Percentiles rank a stretch among this genome's conserved stretches.
phyloP scores from a whole-genome alignment of 2,329 filamentous ascomycete species.

The Epichloe baconii region DNA sequence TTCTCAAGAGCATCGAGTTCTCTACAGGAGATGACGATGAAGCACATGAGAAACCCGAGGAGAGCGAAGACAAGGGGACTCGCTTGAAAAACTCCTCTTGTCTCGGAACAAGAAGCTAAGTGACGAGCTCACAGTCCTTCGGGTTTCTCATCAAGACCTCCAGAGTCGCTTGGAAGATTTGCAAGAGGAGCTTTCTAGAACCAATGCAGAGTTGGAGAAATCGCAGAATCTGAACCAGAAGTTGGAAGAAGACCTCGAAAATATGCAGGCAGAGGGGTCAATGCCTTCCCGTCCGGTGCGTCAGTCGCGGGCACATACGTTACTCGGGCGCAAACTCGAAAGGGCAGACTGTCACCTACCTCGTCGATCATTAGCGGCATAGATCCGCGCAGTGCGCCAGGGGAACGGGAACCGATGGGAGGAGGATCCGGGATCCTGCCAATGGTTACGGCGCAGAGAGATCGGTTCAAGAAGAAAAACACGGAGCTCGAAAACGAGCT shows the following conservation, averaged over 20 bases:
- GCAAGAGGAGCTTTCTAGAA: constrained; percentile 70
- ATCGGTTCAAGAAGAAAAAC: constrained; percentile 96
- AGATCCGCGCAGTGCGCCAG: constrained; percentile 45
- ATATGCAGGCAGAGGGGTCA: constrained; percentile 71
- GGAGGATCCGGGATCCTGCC: constrained; percentile 81
- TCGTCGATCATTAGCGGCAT: constrained; percentile 99
- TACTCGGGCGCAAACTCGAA: constrained; percentile 46
- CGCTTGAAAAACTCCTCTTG: constrained; percentile 78
- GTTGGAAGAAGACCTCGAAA: constrained; percentile 82
- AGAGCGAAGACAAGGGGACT: constrained; percentile 45
- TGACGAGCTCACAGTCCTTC: constrained; percentile 82
- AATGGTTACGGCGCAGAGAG: constrained; percentile 95
- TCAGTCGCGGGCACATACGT: constrained; percentile 88
- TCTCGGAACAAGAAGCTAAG: constrained; percentile 93
- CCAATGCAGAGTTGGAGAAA: constrained; percentile 76
- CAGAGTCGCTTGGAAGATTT: constrained; percentile 67
- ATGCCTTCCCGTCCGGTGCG: constrained; percentile 75
- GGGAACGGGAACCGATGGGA: constrained; percentile 49
- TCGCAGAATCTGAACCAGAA: constrained; percentile 75
- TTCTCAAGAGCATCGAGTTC: constrained; percentile 96
- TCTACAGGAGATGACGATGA: constrained; percentile 79
- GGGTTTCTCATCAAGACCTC: constrained; percentile 88
- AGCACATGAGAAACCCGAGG: constrained; percentile 28
- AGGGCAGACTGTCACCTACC: constrained; percentile 71
- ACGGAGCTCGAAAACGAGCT: constrained; percentile 80